A percentile compares a stretch with the other conserved stretches of the same genome.
Conservation (phyloP, 306 rosid species). For the Glycine tomentella region DNA sequence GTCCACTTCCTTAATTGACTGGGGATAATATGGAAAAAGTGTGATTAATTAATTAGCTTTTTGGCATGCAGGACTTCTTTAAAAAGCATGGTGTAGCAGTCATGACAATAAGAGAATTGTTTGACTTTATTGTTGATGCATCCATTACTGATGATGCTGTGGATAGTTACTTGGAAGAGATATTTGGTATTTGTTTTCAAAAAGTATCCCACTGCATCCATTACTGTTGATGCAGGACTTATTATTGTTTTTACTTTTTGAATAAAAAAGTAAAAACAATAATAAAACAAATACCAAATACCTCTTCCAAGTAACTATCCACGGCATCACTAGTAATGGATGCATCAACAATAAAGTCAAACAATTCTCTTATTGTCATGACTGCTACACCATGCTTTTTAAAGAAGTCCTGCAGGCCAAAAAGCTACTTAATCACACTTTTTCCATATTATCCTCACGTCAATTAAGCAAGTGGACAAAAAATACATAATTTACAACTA, state of each 20-base stretch:
- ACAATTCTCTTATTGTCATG: conserved; percentile 81
- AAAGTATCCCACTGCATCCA: no score
- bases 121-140: conserved; percentile 91
- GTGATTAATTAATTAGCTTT: conserved; percentile 38
- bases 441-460: neutral
- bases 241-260: no score
- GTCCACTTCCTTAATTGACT: conserved; percentile 19
- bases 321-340: conserved; percentile 75
- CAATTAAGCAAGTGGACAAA: conserved; percentile 22
- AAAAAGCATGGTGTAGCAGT: conserved; percentile 91
- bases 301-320: conserved; percentile 86
- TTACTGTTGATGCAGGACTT: no score
- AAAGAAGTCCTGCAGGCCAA: conserved; percentile 77
- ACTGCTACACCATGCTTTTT: conserved; percentile 91
- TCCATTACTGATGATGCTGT: conserved; percentile 76
- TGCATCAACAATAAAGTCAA: conserved; percentile 91
- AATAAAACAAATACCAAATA: conserved; percentile 29
- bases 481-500: neutral
- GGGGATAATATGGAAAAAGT: neutral
- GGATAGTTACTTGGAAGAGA: conserved; percentile 86
- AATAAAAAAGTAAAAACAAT: conserved; percentile 21
- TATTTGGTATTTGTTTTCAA: conserved; percentile 34
- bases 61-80: conserved; percentile 77
- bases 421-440: conserved; percentile 33
- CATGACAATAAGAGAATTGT: conserved; percentile 81